A percentile compares a stretch with the other conserved stretches of the same genome.
These are phyloP conservation scores for Podospora pseudocomata DNA, from an alignment of 495 filamentous ascomycete species.

Conservation along the genomic window DNA sequence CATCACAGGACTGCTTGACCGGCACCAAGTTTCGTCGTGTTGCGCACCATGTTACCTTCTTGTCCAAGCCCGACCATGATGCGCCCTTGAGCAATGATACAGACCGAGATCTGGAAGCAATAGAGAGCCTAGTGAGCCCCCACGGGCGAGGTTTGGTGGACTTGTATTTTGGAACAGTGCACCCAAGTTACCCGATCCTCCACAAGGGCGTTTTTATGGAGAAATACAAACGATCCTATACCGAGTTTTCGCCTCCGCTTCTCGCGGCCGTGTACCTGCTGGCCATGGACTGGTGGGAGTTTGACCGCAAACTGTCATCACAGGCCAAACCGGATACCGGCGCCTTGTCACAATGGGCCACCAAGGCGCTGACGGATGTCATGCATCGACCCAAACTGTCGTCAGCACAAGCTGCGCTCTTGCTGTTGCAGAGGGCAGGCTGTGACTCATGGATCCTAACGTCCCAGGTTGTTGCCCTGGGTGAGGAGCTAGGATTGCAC, in stretches of 20 bases:
- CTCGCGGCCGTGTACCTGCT: constrained; percentile 74
- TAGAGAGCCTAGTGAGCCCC: constrained; percentile 65
- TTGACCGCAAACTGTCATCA: constrained; percentile 49
- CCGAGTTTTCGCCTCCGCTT: constrained; percentile 63
- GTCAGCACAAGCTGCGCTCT: constrained; percentile 70
- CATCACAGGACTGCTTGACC: constrained; percentile 30
- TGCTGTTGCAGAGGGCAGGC: constrained; percentile 66
- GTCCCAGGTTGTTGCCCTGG: constrained; percentile 63
- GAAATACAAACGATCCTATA: constrained; percentile 60
- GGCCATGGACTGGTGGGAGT: constrained; percentile 68
- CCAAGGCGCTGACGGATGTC: constrained; percentile 58
- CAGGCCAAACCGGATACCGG: constrained; percentile 57
- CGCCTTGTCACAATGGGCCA: constrained; percentile 63
- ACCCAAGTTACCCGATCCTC: constrained; percentile 73
- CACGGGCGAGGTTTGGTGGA: constrained; percentile 67
- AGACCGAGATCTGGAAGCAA: constrained; percentile 56
- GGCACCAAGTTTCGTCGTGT: constrained; percentile 57
- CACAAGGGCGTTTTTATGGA: constrained; percentile 71
- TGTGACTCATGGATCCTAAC: constrained; percentile 61
- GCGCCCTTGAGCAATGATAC: constrained; percentile 42
- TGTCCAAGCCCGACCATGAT: constrained; percentile 51
- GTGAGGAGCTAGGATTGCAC: constrained; percentile 67
- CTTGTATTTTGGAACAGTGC: constrained; percentile 69
- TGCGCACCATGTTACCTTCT: constrained; percentile 62
- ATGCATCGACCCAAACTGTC: constrained; percentile 68